A percentile compares a stretch with the other conserved stretches of the same genome.
phyloP scores from a whole-genome alignment of 805 yeast genomes.

The Gaillardinia entomophila region DNA sequence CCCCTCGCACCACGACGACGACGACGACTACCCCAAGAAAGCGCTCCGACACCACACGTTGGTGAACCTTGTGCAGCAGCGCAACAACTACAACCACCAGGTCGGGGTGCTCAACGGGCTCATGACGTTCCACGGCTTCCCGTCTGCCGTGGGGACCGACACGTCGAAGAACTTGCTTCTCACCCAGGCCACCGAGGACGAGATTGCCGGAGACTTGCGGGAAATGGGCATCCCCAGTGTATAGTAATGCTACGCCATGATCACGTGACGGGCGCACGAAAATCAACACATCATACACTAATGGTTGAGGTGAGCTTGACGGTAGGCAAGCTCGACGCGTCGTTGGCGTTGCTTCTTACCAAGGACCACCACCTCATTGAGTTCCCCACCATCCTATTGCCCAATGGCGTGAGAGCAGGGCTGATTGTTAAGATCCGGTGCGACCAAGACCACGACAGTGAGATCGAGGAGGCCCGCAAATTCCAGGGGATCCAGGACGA shows the following conservation, averaged over 20 bases:
- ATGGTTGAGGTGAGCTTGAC: slow-evolving; percentile 91
- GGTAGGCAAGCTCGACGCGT: slow-evolving; percentile 94
- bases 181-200: slow-evolving; percentile 60
- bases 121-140: slow-evolving; percentile 65
- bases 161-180: slow-evolving; percentile 35
- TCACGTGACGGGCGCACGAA: background rate
- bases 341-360: slow-evolving; percentile 84
- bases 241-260: no score
- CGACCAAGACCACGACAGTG: slow-evolving; percentile 68
- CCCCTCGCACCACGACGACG: slow-evolving; percentile 19
- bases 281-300: background rate
- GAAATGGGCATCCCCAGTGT: slow-evolving; percentile 47
- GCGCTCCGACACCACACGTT: slow-evolving; percentile 30
- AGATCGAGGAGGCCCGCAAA: slow-evolving; percentile 47
- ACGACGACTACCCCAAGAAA: slow-evolving; percentile 19
- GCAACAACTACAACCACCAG: slow-evolving; percentile 64
- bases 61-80: slow-evolving; percentile 49
- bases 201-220: slow-evolving; percentile 64
- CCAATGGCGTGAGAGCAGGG: slow-evolving; percentile 88
- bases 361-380: slow-evolving; percentile 92
- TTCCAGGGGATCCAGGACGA: slow-evolving; percentile 69
- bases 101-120: slow-evolving; percentile 67
- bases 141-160: slow-evolving; percentile 59
- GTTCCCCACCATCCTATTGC: slow-evolving; percentile 90
- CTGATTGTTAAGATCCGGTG: slow-evolving; percentile 83